These are phyloP conservation scores for Schizochytrium sp. DNA, from an alignment of 108 stramenopile species.

Conservation along the genomic window DNA sequence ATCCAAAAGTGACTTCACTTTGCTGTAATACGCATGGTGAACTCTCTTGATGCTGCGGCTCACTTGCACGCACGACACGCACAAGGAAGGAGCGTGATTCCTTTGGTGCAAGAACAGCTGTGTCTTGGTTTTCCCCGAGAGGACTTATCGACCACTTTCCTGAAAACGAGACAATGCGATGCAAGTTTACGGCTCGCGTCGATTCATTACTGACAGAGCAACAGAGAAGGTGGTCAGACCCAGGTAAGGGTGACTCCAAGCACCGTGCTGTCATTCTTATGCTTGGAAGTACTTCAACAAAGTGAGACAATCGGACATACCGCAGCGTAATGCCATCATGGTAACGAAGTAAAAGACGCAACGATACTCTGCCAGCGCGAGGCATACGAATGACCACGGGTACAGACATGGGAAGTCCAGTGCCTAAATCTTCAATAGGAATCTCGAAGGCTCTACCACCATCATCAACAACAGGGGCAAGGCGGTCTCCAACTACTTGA, in stretches of 20 bases:
- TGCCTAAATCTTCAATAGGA: background rate
- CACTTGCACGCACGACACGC: background rate
- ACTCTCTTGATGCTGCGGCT: background rate
- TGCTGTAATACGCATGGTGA: background rate
- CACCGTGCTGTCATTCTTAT: slow-evolving; percentile 35
- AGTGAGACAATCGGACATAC: background rate
- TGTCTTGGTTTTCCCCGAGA: background rate
- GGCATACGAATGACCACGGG: slow-evolving; percentile 41
- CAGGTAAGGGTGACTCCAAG: slow-evolving; percentile 7
- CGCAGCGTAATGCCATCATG: background rate
- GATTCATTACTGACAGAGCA: background rate
- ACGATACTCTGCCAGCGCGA: background rate
- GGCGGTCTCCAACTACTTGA: background rate
- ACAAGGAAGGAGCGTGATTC: background rate
- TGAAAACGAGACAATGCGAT: background rate
- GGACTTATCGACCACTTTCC: background rate
- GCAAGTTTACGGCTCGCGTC: background rate
- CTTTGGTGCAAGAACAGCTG: background rate
- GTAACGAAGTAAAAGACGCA: slow-evolving; percentile 10
- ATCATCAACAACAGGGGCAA: slow-evolving; percentile 8
- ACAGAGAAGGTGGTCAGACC: slow-evolving; percentile 24
- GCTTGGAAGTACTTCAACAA: background rate
- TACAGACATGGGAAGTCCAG: slow-evolving; percentile 16
- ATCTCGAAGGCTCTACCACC: slow-evolving; percentile 33
- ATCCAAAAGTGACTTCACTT: background rate